These are phyloP conservation scores for Pseudopithomyces maydicus DNA, from an alignment of 2,329 filamentous ascomycete genomes.

Conservation along the genomic window DNA sequence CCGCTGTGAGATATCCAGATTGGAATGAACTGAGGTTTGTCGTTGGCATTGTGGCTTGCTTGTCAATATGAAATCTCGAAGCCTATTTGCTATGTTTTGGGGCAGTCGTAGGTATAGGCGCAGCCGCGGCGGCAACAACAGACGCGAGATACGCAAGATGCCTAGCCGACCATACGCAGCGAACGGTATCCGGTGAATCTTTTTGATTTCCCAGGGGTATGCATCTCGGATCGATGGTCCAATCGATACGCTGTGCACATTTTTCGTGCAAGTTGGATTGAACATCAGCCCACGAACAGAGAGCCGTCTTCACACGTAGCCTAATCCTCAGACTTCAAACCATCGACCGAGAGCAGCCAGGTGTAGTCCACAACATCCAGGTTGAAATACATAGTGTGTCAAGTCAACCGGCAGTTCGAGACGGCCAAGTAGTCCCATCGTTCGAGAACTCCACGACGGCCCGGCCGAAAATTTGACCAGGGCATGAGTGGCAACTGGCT, in stretches of 20 bases:
- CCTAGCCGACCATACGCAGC: background rate
- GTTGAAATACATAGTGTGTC: no score
- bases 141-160: background rate
- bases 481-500: no score
- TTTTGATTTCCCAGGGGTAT: background rate
- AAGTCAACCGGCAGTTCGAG: no score
- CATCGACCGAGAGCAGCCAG: no score
- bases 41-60: background rate
- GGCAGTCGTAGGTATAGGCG: background rate
- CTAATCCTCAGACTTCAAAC: no score
- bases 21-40: background rate
- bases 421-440: no score
- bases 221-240: background rate
- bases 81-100: background rate
- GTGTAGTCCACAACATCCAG: no score
- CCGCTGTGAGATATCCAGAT: background rate
- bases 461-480: no score
- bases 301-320: no score
- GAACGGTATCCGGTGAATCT: background rate
- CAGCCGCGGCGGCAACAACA: background rate
- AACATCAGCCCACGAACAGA: background rate
- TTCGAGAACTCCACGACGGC: no score
- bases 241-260: background rate
- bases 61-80: background rate
- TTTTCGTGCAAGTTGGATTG: background rate